A percentile compares a stretch with the other conserved stretches of the same genome.
Conservation (phyloP, 2,329 filamentous ascomycete species). For the Aspergillus sp. region DNA sequence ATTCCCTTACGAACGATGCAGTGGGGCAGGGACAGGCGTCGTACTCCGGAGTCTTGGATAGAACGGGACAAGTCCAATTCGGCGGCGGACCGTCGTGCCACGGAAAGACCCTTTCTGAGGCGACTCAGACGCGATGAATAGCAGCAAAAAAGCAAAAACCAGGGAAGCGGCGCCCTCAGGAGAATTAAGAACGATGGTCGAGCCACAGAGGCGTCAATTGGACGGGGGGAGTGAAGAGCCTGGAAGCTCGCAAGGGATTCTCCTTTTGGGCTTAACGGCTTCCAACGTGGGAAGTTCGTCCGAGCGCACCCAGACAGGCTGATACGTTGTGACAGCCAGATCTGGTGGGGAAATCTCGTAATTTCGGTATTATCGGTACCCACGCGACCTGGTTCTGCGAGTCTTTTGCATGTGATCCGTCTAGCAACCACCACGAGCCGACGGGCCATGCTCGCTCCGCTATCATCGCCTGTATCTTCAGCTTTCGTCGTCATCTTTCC, state of each 20-base stretch:
- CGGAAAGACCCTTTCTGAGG: background rate
- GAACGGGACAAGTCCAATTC: background rate
- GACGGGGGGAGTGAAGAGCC: conserved; percentile 2
- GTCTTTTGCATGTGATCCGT: conserved; percentile 36
- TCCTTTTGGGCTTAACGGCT: conserved; percentile 5
- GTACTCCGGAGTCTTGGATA: background rate
- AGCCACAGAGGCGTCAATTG: background rate
- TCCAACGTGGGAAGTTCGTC: conserved; percentile 16
- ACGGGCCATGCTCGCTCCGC: conserved; percentile 22
- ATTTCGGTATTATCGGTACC: conserved; percentile 32
- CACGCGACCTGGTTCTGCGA: conserved; percentile 29
- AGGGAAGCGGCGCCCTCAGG: conserved; percentile 1
- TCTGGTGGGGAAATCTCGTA: conserved; percentile 12
- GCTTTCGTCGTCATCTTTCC: conserved; percentile 15
- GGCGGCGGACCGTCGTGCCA: conserved; percentile 8
- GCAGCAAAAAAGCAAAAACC: background rate
- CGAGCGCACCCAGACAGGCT: conserved; percentile 14
- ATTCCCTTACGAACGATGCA: background rate
- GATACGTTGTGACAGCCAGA: conserved; percentile 5
- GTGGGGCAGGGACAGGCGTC: conserved; percentile 6
- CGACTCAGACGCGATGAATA: background rate
- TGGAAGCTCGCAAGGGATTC: conserved; percentile 7
- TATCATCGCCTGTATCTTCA: conserved; percentile 20
- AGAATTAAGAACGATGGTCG: conserved; percentile 4
- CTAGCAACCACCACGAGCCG: conserved; percentile 20